Base-by-base conservation (phyloP, 495 filamentous ascomycete genomes). In the Halenospora varia region DNA sequence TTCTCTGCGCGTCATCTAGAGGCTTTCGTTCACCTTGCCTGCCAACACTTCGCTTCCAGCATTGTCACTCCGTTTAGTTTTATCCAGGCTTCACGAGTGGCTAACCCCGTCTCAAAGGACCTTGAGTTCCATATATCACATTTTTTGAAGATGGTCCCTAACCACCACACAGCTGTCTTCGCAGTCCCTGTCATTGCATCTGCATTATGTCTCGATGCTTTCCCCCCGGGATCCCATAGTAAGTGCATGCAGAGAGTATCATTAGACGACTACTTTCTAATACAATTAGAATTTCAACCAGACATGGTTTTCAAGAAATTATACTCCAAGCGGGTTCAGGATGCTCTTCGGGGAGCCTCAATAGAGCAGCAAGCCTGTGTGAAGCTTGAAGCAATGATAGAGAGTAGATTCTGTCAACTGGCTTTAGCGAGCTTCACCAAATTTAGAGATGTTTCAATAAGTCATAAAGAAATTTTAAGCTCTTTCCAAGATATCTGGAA, bases 1-100 rank as follows among this genome's bases (percentile, higher is more conserved):
- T 57, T 57, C 44, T 49, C 55, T 10, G 39, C 45, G 22, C 25
- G 8, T 23, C 56, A 59, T 53, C 46, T 59, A 26, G 44, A 46
- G 23, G 48, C 50, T 8, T 53, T 59, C 41, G 52, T 59, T 35
- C 4, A 45, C 22, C 10, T 25, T 2, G 56, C 56, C 11, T 52
- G 48, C 24, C 10, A 17, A 4, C 56, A 59, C 22, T 59, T 59
- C 20, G 3, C 4, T 2, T 13, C 3, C 2, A 29, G 50, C 26
- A 59, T 52, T 22, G 40, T 46, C 18, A 18, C 47, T 20, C 56
- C 56, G 2, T 59, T 59, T 19, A 45, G 40, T 18, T 59, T 53
- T 24, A 44, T 59, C 22, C 10, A 22, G 23, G 56, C 56, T 17
- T 59, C 56, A 2, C 2, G 56, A 10, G 9, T 53, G 2, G 10